Base-by-base conservation (phyloP, 2,329 filamentous ascomycete species). In the Penicillium sp. region DNA sequence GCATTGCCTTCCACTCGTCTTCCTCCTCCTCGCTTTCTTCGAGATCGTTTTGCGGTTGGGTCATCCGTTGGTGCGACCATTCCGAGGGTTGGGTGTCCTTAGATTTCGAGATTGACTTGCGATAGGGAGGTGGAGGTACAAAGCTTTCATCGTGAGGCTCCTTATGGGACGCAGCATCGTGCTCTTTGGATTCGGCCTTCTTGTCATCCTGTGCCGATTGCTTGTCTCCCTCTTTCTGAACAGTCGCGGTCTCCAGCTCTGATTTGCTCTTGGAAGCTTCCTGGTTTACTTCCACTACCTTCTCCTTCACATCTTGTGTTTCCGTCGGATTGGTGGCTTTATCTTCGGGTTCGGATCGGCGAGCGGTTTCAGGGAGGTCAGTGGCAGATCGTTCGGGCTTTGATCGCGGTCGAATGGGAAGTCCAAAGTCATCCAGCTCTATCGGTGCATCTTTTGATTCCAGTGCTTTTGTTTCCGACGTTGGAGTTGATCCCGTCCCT, bases 1-100 rank as follows among this genome's bases (percentile, higher is more conserved):
- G 95, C 95, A 99, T 99, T 2, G 88, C 86, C 80, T 97, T 92
- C 95, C 95, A 99, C 51, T 74, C 88, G n/a, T 90, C 90, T 6
- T 87, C 87, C 12, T 86, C 81, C 2, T 85, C 78, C 13, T 83
- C 80, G 50, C 85, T 80, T 13, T 80, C 76, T 33, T 84, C 53
- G 44, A 63, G 65, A 15, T 85, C 73, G 12, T 76, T 74, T 45
- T 82, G 65, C 17, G 87, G 82, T 17, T 84, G 80, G 10, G 88
- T 85, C 53, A 93, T 79, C 67, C 89, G 88, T 78, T 97, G 93
- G 75, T 99, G 94, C 1, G 95, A 98, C 83, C 91, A 98, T 78
- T 96, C 93, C 10, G 93, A 97, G 19, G 88, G 75, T 42, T 74
- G 70, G 63, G 67, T 64, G 63, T 69, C 66, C 60, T 63, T 68